Percentiles rank a stretch among this genome's conserved stretches.
Conservation (phyloP, 306 rosid species). For the Ziziphus jujuba region DNA sequence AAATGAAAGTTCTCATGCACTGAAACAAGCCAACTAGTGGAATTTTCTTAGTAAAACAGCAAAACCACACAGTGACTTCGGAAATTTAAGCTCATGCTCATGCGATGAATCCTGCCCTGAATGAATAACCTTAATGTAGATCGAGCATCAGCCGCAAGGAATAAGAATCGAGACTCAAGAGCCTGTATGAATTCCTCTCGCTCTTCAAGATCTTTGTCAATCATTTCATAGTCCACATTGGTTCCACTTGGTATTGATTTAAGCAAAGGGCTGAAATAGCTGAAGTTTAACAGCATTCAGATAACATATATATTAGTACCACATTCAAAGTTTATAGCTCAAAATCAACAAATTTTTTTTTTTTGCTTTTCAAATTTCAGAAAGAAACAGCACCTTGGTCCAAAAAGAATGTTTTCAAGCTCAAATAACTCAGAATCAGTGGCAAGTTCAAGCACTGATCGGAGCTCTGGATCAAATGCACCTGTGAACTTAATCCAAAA, state of each 20-base stretch:
- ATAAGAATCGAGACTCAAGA: conserved; percentile 83
- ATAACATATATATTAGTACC: neutral
- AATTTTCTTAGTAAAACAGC: neutral
- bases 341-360: too few species aligned
- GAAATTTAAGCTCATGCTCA: neutral
- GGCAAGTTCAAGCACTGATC: conserved; percentile 80
- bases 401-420: conserved; percentile 82
- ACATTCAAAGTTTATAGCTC: too few species aligned
- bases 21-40: neutral
- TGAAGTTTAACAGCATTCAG: conserved; percentile 36
- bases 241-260: conserved; percentile 57
- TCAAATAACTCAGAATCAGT: conserved; percentile 72
- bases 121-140: conserved; percentile 66
- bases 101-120: neutral
- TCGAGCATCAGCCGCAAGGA: conserved; percentile 90
- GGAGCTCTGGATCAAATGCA: conserved; percentile 69
- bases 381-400: conserved; percentile 52
- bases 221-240: conserved; percentile 63
- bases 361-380: neutral
- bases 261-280: conserved; percentile 91
- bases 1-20: neutral
- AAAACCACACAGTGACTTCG: neutral
- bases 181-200: conserved; percentile 64
- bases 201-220: conserved; percentile 69
- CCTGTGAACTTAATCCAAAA: conserved; percentile 28